Conservation (phyloP, 257 asterid species). For the Capsicum pubescens region DNA sequence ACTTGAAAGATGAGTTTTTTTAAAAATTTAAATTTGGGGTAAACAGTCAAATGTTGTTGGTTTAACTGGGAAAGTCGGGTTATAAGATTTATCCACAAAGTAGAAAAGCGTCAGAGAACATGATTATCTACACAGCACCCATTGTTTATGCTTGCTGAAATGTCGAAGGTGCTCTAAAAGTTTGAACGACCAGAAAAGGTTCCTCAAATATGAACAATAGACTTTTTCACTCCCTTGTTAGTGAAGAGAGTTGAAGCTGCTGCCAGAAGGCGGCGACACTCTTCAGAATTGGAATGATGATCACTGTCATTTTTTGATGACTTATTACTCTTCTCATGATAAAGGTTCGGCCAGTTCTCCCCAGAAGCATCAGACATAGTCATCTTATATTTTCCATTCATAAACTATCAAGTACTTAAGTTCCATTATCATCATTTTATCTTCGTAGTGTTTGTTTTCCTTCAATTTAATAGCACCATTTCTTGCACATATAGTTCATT, state of each 20-base stretch:
- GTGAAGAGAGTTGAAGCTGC: neutral
- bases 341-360: conserved; percentile 1
- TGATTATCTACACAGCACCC: conserved; percentile 4
- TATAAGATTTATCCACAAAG: neutral
- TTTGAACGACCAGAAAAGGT: neutral
- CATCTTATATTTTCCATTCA: neutral
- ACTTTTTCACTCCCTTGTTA: conserved; percentile 1
- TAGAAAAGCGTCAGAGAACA: neutral
- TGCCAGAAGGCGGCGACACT: neutral
- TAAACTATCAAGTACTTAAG: conserved; percentile 1
- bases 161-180: neutral
- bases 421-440: conserved; percentile 12
- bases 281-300: conserved; percentile 7
- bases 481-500: conserved; percentile 25
- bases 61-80: neutral
- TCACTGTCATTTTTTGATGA: neutral
- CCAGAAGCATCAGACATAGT: neutral
- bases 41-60: neutral
- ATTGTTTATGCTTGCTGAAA: neutral
- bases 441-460: neutral
- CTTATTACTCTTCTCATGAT: conserved; percentile 9
- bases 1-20: neutral
- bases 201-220: neutral
- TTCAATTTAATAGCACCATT: conserved; percentile 14
- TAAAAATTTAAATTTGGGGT: conserved; percentile 4